A percentile compares a stretch with the other conserved stretches of the same genome.
These are phyloP conservation scores for Parietichytrium sp. DNA, from an alignment of 108 stramenopile species.

Conservation along the genomic window DNA sequence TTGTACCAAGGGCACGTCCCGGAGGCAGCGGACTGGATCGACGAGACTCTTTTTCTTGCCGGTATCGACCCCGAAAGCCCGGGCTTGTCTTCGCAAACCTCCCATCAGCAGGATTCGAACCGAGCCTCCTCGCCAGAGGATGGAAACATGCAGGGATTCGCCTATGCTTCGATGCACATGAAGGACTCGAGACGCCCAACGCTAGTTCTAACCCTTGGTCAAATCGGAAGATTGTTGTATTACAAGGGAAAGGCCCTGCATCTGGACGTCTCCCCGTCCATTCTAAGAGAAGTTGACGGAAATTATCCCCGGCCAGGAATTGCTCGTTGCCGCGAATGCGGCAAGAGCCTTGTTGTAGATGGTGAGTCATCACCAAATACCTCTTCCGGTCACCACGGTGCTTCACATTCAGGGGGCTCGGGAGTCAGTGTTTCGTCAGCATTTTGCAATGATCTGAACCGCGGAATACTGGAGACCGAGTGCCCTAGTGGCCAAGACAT, in stretches of 20 bases:
- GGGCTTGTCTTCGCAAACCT: no score
- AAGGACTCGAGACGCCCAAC: neutral
- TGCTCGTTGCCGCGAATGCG: constrained; percentile 8
- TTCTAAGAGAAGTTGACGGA: neutral
- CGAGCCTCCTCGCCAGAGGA: no score
- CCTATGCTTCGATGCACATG: neutral
- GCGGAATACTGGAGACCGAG: neutral
- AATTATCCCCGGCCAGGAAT: neutral
- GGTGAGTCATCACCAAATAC: no score
- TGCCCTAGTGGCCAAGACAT: no score
- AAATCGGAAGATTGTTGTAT: neutral
- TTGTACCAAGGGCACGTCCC: neutral
- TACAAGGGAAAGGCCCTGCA: neutral
- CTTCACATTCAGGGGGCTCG: no score
- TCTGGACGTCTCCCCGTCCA: neutral
- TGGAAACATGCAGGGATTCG: neutral
- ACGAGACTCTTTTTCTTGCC: constrained; percentile 7
- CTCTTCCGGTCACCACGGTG: no score
- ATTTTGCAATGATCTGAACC: neutral
- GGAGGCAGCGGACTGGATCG: constrained; percentile 9
- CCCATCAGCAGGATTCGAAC: no score
- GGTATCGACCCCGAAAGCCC: constrained; percentile 2
- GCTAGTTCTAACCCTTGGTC: constrained; percentile 2
- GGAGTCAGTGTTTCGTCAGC: neutral
- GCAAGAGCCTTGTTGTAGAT: no score